phyloP scores from a whole-genome alignment of 1,284 basidiomycete genomes.

The Blastosporella zonata region DNA sequence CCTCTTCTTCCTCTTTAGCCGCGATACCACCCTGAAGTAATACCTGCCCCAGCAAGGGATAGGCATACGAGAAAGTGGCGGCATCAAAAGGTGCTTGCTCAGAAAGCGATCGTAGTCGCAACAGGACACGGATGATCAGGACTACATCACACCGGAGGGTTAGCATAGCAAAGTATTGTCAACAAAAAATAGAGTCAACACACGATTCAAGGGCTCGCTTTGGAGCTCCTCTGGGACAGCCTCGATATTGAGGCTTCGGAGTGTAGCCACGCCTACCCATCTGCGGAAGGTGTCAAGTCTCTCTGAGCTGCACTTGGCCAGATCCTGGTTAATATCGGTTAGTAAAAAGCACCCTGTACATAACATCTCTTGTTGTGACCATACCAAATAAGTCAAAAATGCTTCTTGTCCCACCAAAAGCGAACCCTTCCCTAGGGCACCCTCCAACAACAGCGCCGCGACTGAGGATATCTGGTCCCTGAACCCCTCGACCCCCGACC shows the following conservation, averaged over 20 bases:
- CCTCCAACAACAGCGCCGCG: conserved; percentile 60
- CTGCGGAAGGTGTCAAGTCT: conserved; percentile 65
- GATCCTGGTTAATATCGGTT: conserved; percentile 36
- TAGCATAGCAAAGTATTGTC: not conserved
- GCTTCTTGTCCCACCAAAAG: conserved; percentile 60
- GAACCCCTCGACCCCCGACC: conserved; percentile 58
- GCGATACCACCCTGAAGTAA: conserved; percentile 69
- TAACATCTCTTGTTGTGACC: conserved; percentile 24
- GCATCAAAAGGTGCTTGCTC: conserved; percentile 84
- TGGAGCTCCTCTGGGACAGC: conserved; percentile 73
- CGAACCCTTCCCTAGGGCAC: conserved; percentile 56
- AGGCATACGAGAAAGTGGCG: conserved; percentile 81
- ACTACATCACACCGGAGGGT: conserved; percentile 37
- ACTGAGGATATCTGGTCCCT: conserved; percentile 55
- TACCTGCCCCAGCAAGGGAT: conserved; percentile 76
- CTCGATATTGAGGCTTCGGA: conserved; percentile 66
- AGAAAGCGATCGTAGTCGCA: conserved; percentile 80
- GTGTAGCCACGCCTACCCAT: conserved; percentile 79
- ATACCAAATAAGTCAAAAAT: conserved; percentile 77
- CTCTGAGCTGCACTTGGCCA: conserved; percentile 65
- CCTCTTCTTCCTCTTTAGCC: conserved; percentile 73
- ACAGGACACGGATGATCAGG: conserved; percentile 82
- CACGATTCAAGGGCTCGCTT: conserved; percentile 70
- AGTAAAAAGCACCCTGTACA: conserved; percentile 1
- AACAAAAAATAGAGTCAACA: conserved; percentile 22